Conservation (phyloP, 176 grass and related monocot genomes). For the Carex pumila region DNA sequence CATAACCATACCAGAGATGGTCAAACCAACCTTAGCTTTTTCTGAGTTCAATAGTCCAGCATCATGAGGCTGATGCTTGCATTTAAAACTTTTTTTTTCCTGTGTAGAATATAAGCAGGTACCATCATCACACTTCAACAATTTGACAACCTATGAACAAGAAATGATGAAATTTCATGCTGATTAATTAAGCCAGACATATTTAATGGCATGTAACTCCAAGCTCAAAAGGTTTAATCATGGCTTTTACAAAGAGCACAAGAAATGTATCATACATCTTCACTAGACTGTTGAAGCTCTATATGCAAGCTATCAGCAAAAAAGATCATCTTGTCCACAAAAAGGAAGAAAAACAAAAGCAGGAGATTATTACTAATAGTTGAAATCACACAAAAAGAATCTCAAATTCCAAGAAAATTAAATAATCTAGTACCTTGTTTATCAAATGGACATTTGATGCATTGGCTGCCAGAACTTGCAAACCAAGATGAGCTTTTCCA, state of each 20-base stretch:
- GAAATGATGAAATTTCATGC: not conserved
- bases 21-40: constrained; percentile 54
- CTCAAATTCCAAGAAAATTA: not conserved
- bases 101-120: not conserved
- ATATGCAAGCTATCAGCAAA: constrained; percentile 59
- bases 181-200: not conserved
- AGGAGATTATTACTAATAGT: constrained; percentile 10
- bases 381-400: not conserved
- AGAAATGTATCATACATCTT: constrained; percentile 32
- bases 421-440: constrained; percentile 48
- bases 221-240: not conserved
- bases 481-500: constrained; percentile 36
- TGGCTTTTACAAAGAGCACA: not conserved
- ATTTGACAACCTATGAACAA: not conserved
- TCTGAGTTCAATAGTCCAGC: constrained; percentile 23
- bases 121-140: not conserved
- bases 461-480: constrained; percentile 76
- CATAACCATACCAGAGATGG: not conserved
- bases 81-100: constrained; percentile 30
- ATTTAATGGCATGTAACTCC: not conserved
- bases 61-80: constrained; percentile 29
- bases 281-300: constrained; percentile 29
- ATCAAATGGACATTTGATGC: constrained; percentile 44
- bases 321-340: constrained; percentile 55
- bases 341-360: not conserved